phyloP scores from a whole-genome alignment of 768 basidiomycete genomes.

The Lactarius indigo region DNA sequence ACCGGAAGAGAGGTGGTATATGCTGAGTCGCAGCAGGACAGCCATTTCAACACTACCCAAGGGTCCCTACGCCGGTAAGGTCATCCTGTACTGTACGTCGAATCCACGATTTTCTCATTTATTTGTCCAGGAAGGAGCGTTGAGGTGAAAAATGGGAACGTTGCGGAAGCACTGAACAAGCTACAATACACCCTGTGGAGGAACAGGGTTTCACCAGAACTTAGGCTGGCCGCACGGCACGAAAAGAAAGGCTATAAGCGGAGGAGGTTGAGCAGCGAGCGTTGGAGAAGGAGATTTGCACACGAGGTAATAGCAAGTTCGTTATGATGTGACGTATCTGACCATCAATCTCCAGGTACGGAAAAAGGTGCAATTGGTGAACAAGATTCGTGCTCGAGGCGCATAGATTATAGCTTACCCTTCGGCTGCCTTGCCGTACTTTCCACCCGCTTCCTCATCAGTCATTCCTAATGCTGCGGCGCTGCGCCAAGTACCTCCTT shows the following conservation, averaged over 20 bases:
- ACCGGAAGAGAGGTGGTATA: conserved; percentile 14
- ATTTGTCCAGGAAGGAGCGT: conserved; percentile 57
- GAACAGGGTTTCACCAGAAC: conserved; percentile 54
- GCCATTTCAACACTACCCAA: background rate
- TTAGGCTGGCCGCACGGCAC: conserved; percentile 55
- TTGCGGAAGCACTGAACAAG: conserved; percentile 45
- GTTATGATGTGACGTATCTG: conserved; percentile 21
- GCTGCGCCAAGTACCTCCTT: conserved; percentile 3
- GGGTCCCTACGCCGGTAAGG: conserved; percentile 22
- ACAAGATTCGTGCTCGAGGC: conserved; percentile 72
- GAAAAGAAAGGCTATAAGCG: conserved; percentile 83
- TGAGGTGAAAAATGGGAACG: conserved; percentile 39
- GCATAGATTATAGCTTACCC: conserved; percentile 40
- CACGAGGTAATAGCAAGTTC: conserved; percentile 54
- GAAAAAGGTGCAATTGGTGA: conserved; percentile 76
- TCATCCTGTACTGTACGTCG: background rate
- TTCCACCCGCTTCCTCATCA: conserved; percentile 8
- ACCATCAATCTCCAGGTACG: conserved; percentile 55
- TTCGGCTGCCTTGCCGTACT: conserved; percentile 8
- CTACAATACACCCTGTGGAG: conserved; percentile 49
- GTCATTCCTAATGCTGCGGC: conserved; percentile 15
- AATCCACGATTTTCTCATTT: conserved; percentile 11
- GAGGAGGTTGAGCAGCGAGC: conserved; percentile 65
- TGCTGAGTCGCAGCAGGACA: conserved; percentile 14
- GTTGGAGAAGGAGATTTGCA: conserved; percentile 78